phyloP scores from a whole-genome alignment of 1,284 basidiomycete species.

The Earliella scabrosa region DNA sequence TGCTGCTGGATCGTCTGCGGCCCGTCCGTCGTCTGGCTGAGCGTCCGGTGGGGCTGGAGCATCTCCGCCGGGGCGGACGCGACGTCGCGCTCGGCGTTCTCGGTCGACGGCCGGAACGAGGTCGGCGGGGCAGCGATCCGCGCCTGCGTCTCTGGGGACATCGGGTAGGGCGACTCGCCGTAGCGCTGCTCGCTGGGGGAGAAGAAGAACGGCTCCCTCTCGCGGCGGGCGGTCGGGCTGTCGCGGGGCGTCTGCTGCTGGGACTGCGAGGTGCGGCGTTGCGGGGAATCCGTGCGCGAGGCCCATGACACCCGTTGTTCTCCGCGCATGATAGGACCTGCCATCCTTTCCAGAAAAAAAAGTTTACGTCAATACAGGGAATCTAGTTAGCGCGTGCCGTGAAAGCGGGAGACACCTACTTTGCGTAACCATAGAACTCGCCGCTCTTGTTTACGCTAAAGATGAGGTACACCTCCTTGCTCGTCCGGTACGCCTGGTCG shows the following conservation, averaged over 20 bases:
- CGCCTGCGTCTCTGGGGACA: slow-evolving; percentile 20
- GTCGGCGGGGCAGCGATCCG: not conserved
- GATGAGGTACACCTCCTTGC: slow-evolving; percentile 84
- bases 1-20: slow-evolving; percentile 33
- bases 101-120: not conserved
- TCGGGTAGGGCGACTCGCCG: slow-evolving; percentile 41
- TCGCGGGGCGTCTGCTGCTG: slow-evolving; percentile 20
- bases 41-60: slow-evolving; percentile 40
- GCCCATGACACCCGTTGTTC: slow-evolving; percentile 66
- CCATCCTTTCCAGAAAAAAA: slow-evolving; percentile 53
- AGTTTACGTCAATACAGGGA: not conserved
- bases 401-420: slow-evolving; percentile 45
- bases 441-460: slow-evolving; percentile 94
- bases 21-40: slow-evolving; percentile 30
- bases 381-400: not conserved
- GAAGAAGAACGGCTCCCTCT: slow-evolving; percentile 35
- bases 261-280: slow-evolving; percentile 28
- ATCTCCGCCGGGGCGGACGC: slow-evolving; percentile 60
- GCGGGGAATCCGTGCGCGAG: slow-evolving; percentile 45
- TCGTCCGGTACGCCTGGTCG: slow-evolving; percentile 91
- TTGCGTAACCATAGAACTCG: slow-evolving; percentile 89
- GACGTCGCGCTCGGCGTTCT: slow-evolving; percentile 20
- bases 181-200: slow-evolving; percentile 46
- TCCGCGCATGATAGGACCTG: slow-evolving; percentile 56
- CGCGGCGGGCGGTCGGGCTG: slow-evolving; percentile 26